Evolutionary conservation across 495 filamentous ascomycete species (phyloP).

Genomic region (Pyronema omphalodes): DNA sequence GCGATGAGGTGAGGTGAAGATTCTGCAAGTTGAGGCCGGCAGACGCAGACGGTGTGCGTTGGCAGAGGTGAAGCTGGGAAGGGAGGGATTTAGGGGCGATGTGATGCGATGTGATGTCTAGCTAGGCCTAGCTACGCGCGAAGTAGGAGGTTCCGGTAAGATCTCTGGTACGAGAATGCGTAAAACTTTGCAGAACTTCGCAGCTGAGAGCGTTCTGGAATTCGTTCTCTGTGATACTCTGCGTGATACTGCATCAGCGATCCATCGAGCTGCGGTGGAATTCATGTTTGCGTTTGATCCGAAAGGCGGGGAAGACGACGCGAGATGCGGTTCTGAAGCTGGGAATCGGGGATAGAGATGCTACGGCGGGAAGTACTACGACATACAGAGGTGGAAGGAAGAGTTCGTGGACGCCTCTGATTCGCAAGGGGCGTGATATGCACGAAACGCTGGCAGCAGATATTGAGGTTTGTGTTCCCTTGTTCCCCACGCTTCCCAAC

Average conservation of each 20-base stretch:
- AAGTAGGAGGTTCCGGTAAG: too few relatives aligned
- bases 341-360: neutral
- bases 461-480: constrained; percentile 4
- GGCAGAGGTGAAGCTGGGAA: neutral
- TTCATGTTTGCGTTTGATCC: neutral
- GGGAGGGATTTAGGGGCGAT: neutral
- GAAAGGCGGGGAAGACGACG: neutral
- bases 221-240: too few relatives aligned
- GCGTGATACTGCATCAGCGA: too few relatives aligned
- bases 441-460: constrained; percentile 19
- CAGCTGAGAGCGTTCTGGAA: too few relatives aligned
- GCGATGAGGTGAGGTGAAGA: neutral
- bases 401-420: constrained; percentile 23
- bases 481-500: constrained; percentile 1
- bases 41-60: neutral
- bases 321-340: neutral
- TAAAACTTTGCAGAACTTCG: too few relatives aligned
- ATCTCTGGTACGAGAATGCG: too few relatives aligned
- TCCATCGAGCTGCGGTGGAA: neutral
- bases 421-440: constrained; percentile 14
- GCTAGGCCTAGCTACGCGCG: too few relatives aligned
- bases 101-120: neutral
- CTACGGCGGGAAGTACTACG: neutral
- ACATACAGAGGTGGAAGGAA: neutral
- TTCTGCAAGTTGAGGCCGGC: too few relatives aligned